phyloP scores from a whole-genome alignment of 352 stramenopile genomes.

The Globisporangium paroecandrum region DNA sequence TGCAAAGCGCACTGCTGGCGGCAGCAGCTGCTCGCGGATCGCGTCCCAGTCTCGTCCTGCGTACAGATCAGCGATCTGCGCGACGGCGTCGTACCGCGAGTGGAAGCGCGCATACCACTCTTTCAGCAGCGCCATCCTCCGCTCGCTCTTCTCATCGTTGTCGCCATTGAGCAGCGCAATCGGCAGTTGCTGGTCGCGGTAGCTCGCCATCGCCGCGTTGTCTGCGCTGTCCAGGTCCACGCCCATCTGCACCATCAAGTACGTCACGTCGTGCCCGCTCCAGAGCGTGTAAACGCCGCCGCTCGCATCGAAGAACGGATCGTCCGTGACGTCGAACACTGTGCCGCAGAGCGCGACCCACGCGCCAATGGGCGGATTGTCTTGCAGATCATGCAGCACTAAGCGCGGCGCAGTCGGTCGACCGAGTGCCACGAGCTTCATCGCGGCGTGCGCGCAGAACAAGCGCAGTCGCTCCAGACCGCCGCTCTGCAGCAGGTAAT shows the following conservation, averaged over 20 bases:
- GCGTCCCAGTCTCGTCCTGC: slow-evolving; percentile 36
- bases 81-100: slow-evolving; percentile 43
- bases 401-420: slow-evolving; percentile 12
- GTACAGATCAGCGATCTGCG: slow-evolving; percentile 46
- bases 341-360: slow-evolving; percentile 61
- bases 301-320: slow-evolving; percentile 42
- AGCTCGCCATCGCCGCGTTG: slow-evolving; percentile 30
- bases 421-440: slow-evolving; percentile 3
- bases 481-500: slow-evolving; percentile 5
- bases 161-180: slow-evolving; percentile 25
- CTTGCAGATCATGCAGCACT: slow-evolving; percentile 27
- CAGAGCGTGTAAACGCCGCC: slow-evolving; percentile 46
- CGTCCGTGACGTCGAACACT: slow-evolving; percentile 45
- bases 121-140: slow-evolving; percentile 31
- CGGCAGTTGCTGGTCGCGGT: slow-evolving; percentile 34
- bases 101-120: slow-evolving; percentile 59
- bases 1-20: slow-evolving; percentile 11
- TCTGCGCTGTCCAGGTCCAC: slow-evolving; percentile 27
- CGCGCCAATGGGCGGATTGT: slow-evolving; percentile 1
- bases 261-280: slow-evolving; percentile 52
- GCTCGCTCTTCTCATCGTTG: slow-evolving; percentile 21
- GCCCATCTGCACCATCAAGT: slow-evolving; percentile 38
- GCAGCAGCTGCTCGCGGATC: slow-evolving; percentile 37
- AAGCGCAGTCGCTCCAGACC: neutral
- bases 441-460: neutral